phyloP scores from a whole-genome alignment of 2,329 filamentous ascomycete genomes.

The Pseudogymnoascus sp. region DNA sequence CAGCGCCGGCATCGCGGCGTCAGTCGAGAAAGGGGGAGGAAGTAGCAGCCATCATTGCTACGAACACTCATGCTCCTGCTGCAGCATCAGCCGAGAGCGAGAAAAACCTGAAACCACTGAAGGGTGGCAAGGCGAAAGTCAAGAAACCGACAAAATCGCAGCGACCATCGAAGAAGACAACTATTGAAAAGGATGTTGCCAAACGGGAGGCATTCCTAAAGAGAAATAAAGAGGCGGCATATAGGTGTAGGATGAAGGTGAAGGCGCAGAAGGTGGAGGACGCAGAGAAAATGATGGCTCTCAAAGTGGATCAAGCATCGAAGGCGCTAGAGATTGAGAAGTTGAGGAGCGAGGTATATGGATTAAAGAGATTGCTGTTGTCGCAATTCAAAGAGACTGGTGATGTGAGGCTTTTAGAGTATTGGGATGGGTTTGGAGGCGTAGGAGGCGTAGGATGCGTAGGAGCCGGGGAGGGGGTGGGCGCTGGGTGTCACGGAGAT shows the following conservation, averaged over 20 bases:
- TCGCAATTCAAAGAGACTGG: neutral
- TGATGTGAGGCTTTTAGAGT: neutral
- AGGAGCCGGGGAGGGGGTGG: neutral
- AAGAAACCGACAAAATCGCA: neutral
- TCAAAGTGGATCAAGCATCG: neutral
- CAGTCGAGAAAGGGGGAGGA: neutral
- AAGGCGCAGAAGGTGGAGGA: neutral
- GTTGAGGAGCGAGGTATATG: neutral
- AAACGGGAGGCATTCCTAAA: constrained; percentile 9
- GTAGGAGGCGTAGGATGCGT: too few relatives aligned
- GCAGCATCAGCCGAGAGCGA: neutral
- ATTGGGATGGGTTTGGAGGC: neutral
- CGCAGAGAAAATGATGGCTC: neutral
- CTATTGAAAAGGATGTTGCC: neutral
- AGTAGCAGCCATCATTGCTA: neutral
- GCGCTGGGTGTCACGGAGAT: neutral
- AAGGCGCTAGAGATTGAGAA: constrained; percentile 2
- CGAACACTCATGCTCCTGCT: neutral
- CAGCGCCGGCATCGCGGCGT: neutral
- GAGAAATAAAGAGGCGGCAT: constrained; percentile 7
- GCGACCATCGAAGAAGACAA: neutral
- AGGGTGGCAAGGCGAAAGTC: neutral
- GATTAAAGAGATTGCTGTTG: constrained; percentile 6
- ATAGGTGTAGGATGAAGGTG: neutral
- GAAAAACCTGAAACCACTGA: neutral